Evolutionary conservation across 2,329 filamentous ascomycete genomes (phyloP), one percentile per base, ranked within the genome.

Genomic region (Pseudohalonectria lignicola): DNA sequence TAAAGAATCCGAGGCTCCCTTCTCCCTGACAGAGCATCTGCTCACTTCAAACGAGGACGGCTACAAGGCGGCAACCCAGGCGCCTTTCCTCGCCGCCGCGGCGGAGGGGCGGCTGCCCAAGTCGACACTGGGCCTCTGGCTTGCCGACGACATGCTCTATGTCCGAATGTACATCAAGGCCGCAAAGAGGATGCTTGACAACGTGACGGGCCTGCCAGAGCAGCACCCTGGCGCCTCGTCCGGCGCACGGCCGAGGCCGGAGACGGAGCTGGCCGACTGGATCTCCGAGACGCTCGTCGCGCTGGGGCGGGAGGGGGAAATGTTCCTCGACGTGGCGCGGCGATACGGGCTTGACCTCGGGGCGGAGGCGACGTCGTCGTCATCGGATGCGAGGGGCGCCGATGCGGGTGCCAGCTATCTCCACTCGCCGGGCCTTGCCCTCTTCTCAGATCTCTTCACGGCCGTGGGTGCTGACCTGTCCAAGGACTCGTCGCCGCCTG

Each of bases 91-190:
- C 37, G 64, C 63, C 10, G 67, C 74, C 34, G 80, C 81, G 5
- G 79, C 79, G 12, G 63, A 67, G 39, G 81, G 82, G 17, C 71
- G 67, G 0, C 61, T 82, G 15, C 61, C 71, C 15, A 74, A 74
- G 35, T 50, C 62, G 0, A 58, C 65, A 1, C 62, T 86, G 10
- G 69, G 71, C 16, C 66, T 69, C 53, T 86, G 82, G 82, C 73
- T 86, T 31, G 73, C 76, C 11, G 81, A 84, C 55, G 81, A 86
- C 55, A 66, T 76, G 8, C 70, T 86, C 42, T 82, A 85, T 57
- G 76, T 80, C 25, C 77, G 82, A 45, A 72, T 74, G 36, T 83
- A 85, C 56, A 71, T 84, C 47, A 67, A 71, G 19, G 83, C 82
- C 47, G 71, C 78, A 17, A 79, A 79, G 8, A 62, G 67, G n/a